Evolutionary conservation across 129 eudicot species (phyloP), one percentile per base, ranked within the genome.

Genomic region (Saposhnikovia divaricata): DNA sequence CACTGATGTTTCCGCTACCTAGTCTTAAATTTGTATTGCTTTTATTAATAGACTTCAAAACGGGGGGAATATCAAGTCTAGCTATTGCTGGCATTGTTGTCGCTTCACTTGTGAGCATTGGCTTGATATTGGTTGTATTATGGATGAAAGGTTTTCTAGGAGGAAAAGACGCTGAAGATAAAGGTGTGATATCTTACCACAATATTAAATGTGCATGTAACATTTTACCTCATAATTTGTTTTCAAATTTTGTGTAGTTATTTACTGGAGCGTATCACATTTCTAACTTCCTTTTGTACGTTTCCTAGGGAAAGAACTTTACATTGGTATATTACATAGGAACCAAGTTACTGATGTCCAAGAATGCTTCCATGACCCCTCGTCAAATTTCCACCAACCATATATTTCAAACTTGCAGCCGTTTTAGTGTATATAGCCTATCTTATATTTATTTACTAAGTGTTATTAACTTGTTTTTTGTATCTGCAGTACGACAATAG

Each of bases 61-160:
- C 90, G 37, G 91, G 96, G 70, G 88, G 87, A 59, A 80, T 91
- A 72, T 84, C 93, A 51, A 86, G 47, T 78, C 89, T 90, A 71
- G 88, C 91, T 71, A 86, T 85, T 77, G 85, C 74, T 78, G 97
- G 93, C 77, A 89, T 93, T 80, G 96, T 86, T 74, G 59, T 81
- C 68, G 89, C 87, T 84, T 89, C 89, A 10, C 84, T 78, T 31
- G 83, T 77, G 76, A 66, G 79, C 71, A 55, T 90, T 31, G 43
- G 43, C 81, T 68, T 88, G 63, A 66, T 89, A 57, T 74, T 90
- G 59, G 65, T 65, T 66, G 47, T 83, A 27, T 87, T 93, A 63
- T 77, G 91, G 89, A 77, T 63, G 90, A 84, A 63, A 84, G 96
- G 96, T 50, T 87, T 34, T 78, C 37, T 92, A 9, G 89, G 93